These are phyloP conservation scores for Cocos nucifera DNA, from an alignment of 176 grass and related monocot species.

Conservation along the genomic window DNA sequence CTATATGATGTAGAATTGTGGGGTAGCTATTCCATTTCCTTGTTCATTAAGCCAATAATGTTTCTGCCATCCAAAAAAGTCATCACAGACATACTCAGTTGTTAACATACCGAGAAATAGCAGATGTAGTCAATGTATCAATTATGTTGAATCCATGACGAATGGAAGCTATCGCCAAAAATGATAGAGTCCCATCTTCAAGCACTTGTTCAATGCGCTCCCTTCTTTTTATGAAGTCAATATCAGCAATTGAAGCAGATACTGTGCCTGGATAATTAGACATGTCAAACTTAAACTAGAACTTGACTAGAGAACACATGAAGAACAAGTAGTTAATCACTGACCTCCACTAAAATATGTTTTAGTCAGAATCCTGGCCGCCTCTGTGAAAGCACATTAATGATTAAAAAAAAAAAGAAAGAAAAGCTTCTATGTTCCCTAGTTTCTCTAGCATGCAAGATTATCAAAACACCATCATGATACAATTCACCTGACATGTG, in stretches of 20 bases:
- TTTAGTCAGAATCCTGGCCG: constrained; percentile 69
- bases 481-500: no score
- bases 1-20: no score
- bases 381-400: constrained; percentile 41
- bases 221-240: constrained; percentile 81
- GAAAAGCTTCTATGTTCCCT: no score
- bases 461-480: no score
- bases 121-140: constrained; percentile 44
- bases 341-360: constrained; percentile 92
- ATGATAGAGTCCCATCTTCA: constrained; percentile 89
- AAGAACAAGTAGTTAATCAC: constrained; percentile 2
- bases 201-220: constrained; percentile 59
- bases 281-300: constrained; percentile 8
- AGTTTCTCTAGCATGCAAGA: no score
- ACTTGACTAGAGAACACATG: constrained; percentile 7
- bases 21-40: not conserved
- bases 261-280: constrained; percentile 57
- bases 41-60: not conserved
- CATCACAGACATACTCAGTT: not conserved
- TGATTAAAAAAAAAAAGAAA: no score
- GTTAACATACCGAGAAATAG: constrained; percentile 52
- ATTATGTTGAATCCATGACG: constrained; percentile 80
- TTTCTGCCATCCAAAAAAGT: no score
- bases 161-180: constrained; percentile 84
- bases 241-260: constrained; percentile 84